phyloP scores from a whole-genome alignment of 208 protist species.

The Balamuthia mandrillaris region DNA sequence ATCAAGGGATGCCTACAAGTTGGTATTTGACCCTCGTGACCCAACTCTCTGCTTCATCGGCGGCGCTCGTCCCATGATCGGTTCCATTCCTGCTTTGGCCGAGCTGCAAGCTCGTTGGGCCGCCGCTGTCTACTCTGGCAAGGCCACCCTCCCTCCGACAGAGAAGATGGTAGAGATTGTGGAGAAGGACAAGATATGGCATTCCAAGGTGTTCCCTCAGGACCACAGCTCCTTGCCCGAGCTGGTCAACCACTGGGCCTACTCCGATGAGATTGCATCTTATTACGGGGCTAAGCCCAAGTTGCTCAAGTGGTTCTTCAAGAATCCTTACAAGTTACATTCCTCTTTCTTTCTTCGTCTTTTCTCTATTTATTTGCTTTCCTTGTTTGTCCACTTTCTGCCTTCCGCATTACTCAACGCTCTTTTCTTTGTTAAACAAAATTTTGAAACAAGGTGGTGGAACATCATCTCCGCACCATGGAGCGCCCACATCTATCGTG shows the following conservation, averaged over 20 bases:
- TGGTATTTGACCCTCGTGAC: constrained; percentile 18
- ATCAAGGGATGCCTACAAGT: constrained; percentile 37
- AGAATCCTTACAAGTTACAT: constrained; percentile 3
- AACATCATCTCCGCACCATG: constrained; percentile 30
- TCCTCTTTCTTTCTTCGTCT: not conserved
- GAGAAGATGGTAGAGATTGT: not conserved
- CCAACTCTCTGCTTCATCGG: constrained; percentile 24
- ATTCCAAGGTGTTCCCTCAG: not conserved
- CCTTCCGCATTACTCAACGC: no score
- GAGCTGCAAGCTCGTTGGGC: constrained; percentile 31
- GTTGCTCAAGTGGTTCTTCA: constrained; percentile 21
- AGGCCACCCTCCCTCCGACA: not conserved
- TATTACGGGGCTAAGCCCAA: constrained; percentile 28
- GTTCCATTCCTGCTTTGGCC: constrained; percentile 16
- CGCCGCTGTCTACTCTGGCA: not conserved
- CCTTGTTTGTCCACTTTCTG: not conserved
- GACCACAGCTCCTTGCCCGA: constrained; percentile 7
- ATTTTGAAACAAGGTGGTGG: constrained; percentile 6
- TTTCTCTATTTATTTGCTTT: not conserved
- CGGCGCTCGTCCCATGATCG: constrained; percentile 14
- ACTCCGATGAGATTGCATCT: constrained; percentile 26
- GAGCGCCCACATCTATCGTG: constrained; percentile 23
- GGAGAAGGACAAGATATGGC: not conserved
- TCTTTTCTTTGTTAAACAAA: no score
- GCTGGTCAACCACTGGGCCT: constrained; percentile 36